phyloP scores from a whole-genome alignment of 805 yeast genomes.

The Saccharomycopsis lassenensis region DNA sequence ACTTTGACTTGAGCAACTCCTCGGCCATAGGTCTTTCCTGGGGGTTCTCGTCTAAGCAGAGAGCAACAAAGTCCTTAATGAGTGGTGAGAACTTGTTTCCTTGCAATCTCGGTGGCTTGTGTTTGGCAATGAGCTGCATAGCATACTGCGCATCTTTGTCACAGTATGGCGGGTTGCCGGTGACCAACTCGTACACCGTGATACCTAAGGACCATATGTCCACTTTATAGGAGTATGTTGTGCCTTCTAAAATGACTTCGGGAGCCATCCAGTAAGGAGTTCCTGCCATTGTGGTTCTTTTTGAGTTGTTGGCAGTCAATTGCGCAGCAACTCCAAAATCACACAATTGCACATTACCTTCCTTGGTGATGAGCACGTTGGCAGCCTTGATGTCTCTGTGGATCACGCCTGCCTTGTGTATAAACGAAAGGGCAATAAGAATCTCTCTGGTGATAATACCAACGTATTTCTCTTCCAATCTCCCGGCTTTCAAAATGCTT shows the following conservation, averaged over 20 bases:
- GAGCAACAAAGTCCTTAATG: conserved; percentile 80
- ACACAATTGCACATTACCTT: conserved; percentile 84
- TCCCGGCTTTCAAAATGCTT: conserved; percentile 77
- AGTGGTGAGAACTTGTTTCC: conserved; percentile 71
- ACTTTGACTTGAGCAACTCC: conserved; percentile 63
- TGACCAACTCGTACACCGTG: conserved; percentile 86
- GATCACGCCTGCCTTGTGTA: conserved; percentile 83
- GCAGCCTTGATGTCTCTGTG: conserved; percentile 98
- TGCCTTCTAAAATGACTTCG: conserved; percentile 89
- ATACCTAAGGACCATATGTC: conserved; percentile 98
- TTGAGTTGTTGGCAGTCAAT: conserved; percentile 58
- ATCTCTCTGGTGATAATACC: conserved; percentile 81
- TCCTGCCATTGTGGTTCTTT: conserved; percentile 91
- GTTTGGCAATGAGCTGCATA: conserved; percentile 84
- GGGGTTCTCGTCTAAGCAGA: conserved; percentile 90
- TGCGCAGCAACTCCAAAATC: conserved; percentile 99
- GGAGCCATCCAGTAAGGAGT: conserved; percentile 99
- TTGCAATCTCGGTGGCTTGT: conserved; percentile 90
- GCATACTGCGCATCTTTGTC: conserved; percentile 93
- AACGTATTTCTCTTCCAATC: conserved; percentile 72
- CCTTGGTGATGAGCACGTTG: conserved; percentile 77
- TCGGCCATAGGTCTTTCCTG: conserved; percentile 82
- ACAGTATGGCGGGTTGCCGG: conserved; percentile 96
- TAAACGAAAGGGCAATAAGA: conserved; percentile 62
- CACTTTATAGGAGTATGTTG: conserved; percentile 78